Evolutionary conservation across 139 green algal genomes (phyloP).

Genomic region (Coelastrella sp.): DNA sequence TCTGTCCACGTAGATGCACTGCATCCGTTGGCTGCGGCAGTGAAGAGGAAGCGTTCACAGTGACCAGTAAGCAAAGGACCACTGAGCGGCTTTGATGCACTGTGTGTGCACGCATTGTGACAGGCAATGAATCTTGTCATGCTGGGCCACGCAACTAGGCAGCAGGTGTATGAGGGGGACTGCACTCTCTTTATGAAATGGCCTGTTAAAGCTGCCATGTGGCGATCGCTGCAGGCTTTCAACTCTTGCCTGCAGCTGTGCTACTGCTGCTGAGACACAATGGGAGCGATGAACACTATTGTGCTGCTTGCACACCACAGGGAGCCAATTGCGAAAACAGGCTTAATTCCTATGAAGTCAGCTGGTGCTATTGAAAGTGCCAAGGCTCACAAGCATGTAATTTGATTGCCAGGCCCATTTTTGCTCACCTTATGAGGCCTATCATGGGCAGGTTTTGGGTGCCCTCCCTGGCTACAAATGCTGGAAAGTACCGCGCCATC

Average conservation of each 20-base stretch:
- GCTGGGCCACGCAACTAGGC: no score
- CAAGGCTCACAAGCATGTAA: background rate
- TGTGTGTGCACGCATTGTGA: no score
- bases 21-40: conserved; percentile 76
- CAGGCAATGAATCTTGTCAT: no score
- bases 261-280: no score
- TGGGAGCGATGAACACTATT: no score
- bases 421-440: conserved; percentile 77
- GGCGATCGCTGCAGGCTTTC: no score
- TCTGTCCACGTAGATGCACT: conserved; percentile 89
- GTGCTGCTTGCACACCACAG: background rate
- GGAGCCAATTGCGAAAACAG: background rate
- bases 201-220: no score
- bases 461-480: conserved; percentile 82
- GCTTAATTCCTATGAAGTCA: background rate
- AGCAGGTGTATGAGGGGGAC: no score
- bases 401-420: background rate
- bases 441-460: conserved; percentile 75
- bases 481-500: conserved; percentile 81
- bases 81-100: no score
- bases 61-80: background rate
- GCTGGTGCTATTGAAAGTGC: background rate
- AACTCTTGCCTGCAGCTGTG: no score
- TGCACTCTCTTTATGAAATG: no score
- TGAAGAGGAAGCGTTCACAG: background rate